Base-by-base conservation (phyloP, 1,139 yeast species). In the Pichia sp. region DNA sequence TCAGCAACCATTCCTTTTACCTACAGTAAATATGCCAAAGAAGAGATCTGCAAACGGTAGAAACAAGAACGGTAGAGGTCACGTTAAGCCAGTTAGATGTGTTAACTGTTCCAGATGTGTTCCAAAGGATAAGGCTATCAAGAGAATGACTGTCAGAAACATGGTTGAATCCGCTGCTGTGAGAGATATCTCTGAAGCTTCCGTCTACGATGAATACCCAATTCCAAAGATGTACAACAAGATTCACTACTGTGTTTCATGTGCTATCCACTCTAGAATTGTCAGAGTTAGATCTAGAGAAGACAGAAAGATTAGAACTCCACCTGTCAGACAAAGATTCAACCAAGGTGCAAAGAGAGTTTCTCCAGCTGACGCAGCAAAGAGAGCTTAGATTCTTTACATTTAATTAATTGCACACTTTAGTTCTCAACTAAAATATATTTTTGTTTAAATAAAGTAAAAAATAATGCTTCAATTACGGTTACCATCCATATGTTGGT, bases 1-100 rank as follows among this genome's bases (percentile, higher is more conserved):
- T 28, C 19, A 2, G 11, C 8, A 20, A 6, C 24, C 19, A 12
- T 8, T 26, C 8, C 15, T 12, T 10, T 31, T 10, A 17, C 9
- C 5, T 28, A 23, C 34, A 31, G 36, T 32, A 33, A 45, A 74
- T 64, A 91, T 91, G 98, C 96, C 98, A 76, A 91, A 91, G 88
- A 91, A 91, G 97, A 91, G 99, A 88, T 88, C 97, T 75, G 86
- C 96, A 93, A 88, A 88, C 96, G 99, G 99, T 82, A 91, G 98
- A 83, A 91, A 93, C 94, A 91, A 91, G 95, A 88, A 88, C 81
- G 98, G 98, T 72, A 91, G 99, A 85, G 99, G 99, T 71, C 98
- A 91, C 95, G 96, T 85, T 74, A 84, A 84, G 77, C 95, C 96
- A 70, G 96, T 91, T 69, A 89, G 99, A 84, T 91, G 99, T 81